A percentile compares a stretch with the other conserved stretches of the same genome.
phyloP scores from a whole-genome alignment of 2,329 filamentous ascomycete species.

The Emmonsia crescens region DNA sequence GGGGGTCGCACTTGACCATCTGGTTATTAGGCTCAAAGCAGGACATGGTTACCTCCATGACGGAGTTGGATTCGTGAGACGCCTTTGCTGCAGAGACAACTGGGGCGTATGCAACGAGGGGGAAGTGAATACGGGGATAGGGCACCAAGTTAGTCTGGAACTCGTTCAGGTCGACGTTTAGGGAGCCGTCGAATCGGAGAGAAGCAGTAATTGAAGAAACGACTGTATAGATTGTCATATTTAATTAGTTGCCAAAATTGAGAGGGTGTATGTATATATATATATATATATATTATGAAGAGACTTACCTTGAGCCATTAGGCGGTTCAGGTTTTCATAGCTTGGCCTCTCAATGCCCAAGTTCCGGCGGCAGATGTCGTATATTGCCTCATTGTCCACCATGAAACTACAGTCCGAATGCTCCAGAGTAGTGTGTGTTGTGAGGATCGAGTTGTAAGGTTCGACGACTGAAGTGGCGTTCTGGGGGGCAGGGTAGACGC shows the following conservation, averaged over 20 bases:
- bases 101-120: slow-evolving; percentile 89
- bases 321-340: slow-evolving; percentile 97
- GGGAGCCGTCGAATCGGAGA: slow-evolving; percentile 94
- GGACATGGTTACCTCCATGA: slow-evolving; percentile 73
- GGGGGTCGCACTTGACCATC: slow-evolving; percentile 99
- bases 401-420: slow-evolving; percentile 99
- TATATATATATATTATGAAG: not conserved
- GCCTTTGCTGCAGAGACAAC: slow-evolving; percentile 93
- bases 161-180: slow-evolving; percentile 99
- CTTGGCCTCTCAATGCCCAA: slow-evolving; percentile 93
- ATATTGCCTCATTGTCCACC: slow-evolving; percentile 99
- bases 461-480: slow-evolving; percentile 96
- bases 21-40: slow-evolving; percentile 99
- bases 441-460: slow-evolving; percentile 99
- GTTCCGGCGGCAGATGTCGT: slow-evolving; percentile 98
- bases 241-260: slow-evolving; percentile 21
- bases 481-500: slow-evolving; percentile 95
- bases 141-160: slow-evolving; percentile 99
- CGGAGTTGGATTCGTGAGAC: slow-evolving; percentile 94
- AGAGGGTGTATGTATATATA: too few relatives aligned
- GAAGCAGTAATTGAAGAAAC: slow-evolving; percentile 98
- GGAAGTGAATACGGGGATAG: slow-evolving; percentile 98
- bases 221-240: slow-evolving; percentile 44
- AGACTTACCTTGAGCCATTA: slow-evolving; percentile 80
- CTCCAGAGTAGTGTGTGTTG: slow-evolving; percentile 97